Percentiles rank a stretch among this genome's conserved stretches.
phyloP scores from a whole-genome alignment of 345 rosid species.

The Dimocarpus longan region DNA sequence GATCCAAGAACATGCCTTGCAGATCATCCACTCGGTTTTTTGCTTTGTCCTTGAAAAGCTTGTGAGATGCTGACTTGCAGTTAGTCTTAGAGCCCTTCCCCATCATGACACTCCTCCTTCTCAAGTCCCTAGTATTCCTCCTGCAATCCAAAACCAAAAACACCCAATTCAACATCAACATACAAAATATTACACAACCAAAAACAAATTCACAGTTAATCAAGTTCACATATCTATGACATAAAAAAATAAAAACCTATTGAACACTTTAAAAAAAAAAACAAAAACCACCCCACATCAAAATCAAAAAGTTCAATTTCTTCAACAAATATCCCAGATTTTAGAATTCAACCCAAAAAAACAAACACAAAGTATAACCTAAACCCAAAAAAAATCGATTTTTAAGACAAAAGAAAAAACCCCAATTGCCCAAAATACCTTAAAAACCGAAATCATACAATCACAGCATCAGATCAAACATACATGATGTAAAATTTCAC shows the following conservation, averaged over 20 bases:
- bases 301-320: neutral
- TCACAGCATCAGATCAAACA: conserved; percentile 22
- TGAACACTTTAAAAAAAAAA: neutral
- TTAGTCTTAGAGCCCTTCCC: conserved; percentile 83
- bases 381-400: neutral
- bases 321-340: neutral
- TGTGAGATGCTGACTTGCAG: conserved; percentile 95
- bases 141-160: conserved; percentile 26
- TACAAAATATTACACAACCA: conserved; percentile 6
- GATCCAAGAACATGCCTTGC: conserved; percentile 83
- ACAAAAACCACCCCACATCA: neutral
- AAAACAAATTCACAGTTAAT: neutral
- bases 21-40: conserved; percentile 98
- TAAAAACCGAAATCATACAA: neutral
- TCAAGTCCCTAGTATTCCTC: conserved; percentile 20
- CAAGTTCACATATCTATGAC: neutral
- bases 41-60: conserved; percentile 90
- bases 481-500: neutral
- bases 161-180: conserved; percentile 20
- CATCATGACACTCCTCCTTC: conserved; percentile 40
- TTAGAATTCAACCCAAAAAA: neutral
- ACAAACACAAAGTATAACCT: neutral
- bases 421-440: conserved; percentile 13
- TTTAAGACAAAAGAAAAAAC: neutral
- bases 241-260: neutral